phyloP scores from a whole-genome alignment of 805 yeast species.

The Clavispora carvajalis region DNA sequence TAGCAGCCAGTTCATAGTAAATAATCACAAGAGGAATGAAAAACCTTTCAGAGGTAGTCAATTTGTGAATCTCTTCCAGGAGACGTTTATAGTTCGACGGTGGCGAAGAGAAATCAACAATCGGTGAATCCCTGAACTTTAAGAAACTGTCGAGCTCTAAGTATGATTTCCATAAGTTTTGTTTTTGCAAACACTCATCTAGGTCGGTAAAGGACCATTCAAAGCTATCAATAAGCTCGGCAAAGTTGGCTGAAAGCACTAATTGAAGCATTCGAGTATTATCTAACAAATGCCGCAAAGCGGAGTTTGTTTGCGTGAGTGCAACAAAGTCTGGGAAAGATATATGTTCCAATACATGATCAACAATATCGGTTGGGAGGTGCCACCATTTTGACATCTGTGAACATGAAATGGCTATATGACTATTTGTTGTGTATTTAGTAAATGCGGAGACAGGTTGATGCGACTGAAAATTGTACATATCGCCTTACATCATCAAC shows the following conservation, averaged over 20 bases:
- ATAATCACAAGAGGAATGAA: not conserved
- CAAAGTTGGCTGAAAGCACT: constrained; percentile 7
- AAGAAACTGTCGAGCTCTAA: not conserved
- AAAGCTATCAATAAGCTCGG: constrained; percentile 3
- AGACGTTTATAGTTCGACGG: not conserved
- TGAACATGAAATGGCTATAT: not conserved
- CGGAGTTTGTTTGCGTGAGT: constrained; percentile 7
- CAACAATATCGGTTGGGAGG: constrained; percentile 11
- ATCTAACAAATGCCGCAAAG: constrained; percentile 7
- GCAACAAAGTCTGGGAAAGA: constrained; percentile 11
- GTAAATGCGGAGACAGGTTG: not conserved
- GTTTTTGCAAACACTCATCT: not conserved
- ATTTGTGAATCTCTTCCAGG: not conserved
- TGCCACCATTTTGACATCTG: constrained; percentile 9
- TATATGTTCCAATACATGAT: constrained; percentile 6
- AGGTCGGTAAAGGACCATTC: constrained; percentile 3
- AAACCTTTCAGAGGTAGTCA: not conserved
- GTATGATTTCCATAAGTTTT: not conserved
- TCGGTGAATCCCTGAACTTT: not conserved
- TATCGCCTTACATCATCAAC: not conserved
- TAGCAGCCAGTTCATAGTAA: not conserved
- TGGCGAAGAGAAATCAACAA: not conserved
- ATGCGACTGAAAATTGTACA: not conserved
- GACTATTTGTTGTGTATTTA: not conserved
- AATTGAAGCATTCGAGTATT: constrained; percentile 3